Conservation (phyloP, 768 basidiomycete genomes). For the Serendipita sp. region DNA sequence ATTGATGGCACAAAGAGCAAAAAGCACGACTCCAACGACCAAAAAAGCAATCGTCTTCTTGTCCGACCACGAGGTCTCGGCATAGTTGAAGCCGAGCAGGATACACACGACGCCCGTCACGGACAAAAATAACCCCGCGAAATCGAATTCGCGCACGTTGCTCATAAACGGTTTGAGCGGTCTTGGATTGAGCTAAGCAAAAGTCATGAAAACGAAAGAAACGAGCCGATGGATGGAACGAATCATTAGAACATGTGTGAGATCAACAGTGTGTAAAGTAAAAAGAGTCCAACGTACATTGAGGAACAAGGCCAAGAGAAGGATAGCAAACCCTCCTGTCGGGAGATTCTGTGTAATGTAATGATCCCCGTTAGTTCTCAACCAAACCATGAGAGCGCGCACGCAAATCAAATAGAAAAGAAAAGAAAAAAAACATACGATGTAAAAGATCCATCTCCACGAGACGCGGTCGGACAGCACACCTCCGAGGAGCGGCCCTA, state of each 20-base stretch:
- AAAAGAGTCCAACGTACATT: too few relatives aligned
- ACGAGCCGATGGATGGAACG: too few relatives aligned
- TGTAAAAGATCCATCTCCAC: conserved; percentile 52
- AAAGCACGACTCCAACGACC: conserved; percentile 37
- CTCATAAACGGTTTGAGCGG: conserved; percentile 39
- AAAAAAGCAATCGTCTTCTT: conserved; percentile 47
- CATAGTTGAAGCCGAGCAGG: conserved; percentile 57
- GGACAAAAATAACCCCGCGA: conserved; percentile 47
- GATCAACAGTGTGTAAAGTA: too few relatives aligned
- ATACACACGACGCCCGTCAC: conserved; percentile 51
- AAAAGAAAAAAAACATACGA: conserved; percentile 7
- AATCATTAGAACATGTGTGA: too few relatives aligned
- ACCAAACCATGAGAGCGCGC: not conserved
- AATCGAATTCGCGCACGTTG: conserved; percentile 56
- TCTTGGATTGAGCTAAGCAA: conserved; percentile 46
- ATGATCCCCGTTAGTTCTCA: too few relatives aligned
- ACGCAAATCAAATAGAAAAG: not conserved
- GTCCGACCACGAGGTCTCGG: conserved; percentile 47
- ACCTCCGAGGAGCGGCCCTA: conserved; percentile 51
- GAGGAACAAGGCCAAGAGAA: conserved; percentile 53
- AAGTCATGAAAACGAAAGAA: not conserved
- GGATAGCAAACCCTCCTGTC: conserved; percentile 50
- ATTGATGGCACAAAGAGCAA: conserved; percentile 38
- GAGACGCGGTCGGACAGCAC: conserved; percentile 56
- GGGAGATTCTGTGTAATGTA: conserved; percentile 32